A percentile compares a stretch with the other conserved stretches of the same genome.
These are phyloP conservation scores for Tulasnella sp. DNA, from an alignment of 768 basidiomycete species.

Conservation along the genomic window DNA sequence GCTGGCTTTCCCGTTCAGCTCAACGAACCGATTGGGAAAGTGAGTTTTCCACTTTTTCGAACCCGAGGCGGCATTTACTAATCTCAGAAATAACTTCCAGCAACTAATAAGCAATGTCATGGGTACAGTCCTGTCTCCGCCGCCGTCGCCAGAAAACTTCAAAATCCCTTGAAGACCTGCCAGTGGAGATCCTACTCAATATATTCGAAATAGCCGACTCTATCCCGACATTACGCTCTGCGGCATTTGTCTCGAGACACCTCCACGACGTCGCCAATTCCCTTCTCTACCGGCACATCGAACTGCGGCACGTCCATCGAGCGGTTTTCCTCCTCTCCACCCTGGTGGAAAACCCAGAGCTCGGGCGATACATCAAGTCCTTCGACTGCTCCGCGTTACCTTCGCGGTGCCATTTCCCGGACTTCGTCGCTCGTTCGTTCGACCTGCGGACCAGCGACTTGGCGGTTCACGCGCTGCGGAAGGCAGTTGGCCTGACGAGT, in stretches of 20 bases:
- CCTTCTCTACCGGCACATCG: slow-evolving; percentile 1
- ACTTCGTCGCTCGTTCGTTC: background rate
- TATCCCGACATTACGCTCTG: background rate
- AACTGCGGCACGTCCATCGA: background rate
- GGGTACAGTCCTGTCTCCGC: background rate
- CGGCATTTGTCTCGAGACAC: background rate
- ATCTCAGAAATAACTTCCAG: background rate
- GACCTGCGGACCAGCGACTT: background rate
- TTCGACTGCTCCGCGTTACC: background rate
- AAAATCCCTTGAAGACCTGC: too few species aligned
- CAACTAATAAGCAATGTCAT: background rate
- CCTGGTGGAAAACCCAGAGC: background rate
- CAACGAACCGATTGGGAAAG: too few species aligned
- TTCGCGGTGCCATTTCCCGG: background rate
- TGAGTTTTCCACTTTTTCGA: too few species aligned
- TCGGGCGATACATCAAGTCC: background rate
- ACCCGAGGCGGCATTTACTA: background rate
- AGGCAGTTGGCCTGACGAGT: background rate
- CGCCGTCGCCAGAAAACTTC: background rate
- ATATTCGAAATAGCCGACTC: background rate
- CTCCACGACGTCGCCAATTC: background rate
- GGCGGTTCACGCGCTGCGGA: background rate
- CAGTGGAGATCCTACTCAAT: background rate
- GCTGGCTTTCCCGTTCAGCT: too few species aligned
- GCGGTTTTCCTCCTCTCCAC: background rate